A percentile compares a stretch with the other conserved stretches of the same genome.
These are phyloP conservation scores for Monosiga brevicollis DNA, from an alignment of 78 protist genomes.

Conservation along the genomic window DNA sequence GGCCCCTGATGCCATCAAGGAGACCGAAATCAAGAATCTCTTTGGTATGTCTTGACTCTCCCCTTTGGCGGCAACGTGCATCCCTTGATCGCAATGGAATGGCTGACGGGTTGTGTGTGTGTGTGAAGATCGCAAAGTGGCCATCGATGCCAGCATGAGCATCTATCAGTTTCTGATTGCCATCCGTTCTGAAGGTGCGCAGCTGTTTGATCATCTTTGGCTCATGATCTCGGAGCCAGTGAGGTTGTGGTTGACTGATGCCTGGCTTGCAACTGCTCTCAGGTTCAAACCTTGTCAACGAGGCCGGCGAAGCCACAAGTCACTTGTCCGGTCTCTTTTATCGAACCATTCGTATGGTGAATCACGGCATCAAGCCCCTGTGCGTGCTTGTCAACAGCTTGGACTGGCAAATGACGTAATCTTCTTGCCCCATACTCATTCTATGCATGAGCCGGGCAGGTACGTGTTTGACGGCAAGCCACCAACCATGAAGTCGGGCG, in stretches of 20 bases:
- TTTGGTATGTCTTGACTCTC: slow-evolving; percentile 36
- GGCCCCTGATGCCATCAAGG: slow-evolving; percentile 65
- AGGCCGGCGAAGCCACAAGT: slow-evolving; percentile 59
- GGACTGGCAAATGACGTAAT: too few relatives aligned
- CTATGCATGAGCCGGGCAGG: too few relatives aligned
- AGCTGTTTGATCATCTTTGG: slow-evolving; percentile 69
- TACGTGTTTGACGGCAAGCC: slow-evolving; percentile 97
- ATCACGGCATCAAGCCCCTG: slow-evolving; percentile 91
- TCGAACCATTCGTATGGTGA: slow-evolving; percentile 90
- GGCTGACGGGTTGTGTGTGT: not conserved
- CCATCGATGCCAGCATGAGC: slow-evolving; percentile 89
- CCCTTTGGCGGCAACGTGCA: not conserved
- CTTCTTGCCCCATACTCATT: too few relatives aligned
- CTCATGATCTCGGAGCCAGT: too few relatives aligned
- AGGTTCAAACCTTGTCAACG: slow-evolving; percentile 36
- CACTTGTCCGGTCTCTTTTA: slow-evolving; percentile 89
- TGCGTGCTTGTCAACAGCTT: slow-evolving; percentile 17
- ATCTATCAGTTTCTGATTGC: slow-evolving; percentile 92
- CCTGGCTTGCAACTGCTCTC: not conserved
- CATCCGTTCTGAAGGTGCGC: slow-evolving; percentile 24
- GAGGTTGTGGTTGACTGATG: slow-evolving; percentile 17
- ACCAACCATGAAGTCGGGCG: slow-evolving; percentile 86
- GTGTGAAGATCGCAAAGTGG: slow-evolving; percentile 47
- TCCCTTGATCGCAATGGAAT: not conserved
- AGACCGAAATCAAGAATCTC: slow-evolving; percentile 64